Percentiles rank a stretch among this genome's conserved stretches.
Evolutionary conservation across 1,139 yeast genomes (phyloP).

Genomic region (Yamadazyma triangularis): DNA sequence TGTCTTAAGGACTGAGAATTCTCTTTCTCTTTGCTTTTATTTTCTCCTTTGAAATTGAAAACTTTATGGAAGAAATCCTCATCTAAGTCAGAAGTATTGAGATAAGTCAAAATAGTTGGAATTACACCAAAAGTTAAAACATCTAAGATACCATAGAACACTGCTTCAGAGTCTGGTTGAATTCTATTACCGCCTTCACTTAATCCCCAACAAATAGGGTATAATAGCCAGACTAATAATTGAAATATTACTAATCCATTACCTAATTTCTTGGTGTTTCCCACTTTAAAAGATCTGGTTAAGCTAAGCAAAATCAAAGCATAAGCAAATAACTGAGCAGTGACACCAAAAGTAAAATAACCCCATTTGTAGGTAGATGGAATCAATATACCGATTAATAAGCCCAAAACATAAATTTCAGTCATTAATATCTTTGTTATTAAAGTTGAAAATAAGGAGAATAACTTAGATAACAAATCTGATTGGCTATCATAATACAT

Average conservation of each 20-base stretch:
- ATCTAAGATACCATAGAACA: conserved; percentile 61
- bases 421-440: conserved; percentile 36
- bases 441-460: conserved; percentile 21
- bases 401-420: conserved; percentile 48
- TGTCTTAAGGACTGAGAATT: too few relatives aligned
- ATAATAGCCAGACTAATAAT: conserved; percentile 41
- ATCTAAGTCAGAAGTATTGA: conserved; percentile 24
- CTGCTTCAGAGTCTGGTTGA: conserved; percentile 64
- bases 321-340: conserved; percentile 36
- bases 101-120: conserved; percentile 35
- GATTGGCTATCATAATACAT: conserved; percentile 12
- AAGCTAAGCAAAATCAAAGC: conserved; percentile 18
- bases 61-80: conserved; percentile 13
- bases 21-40: conserved; percentile 3
- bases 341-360: conserved; percentile 42
- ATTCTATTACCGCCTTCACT: conserved; percentile 66
- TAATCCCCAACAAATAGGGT: conserved; percentile 59
- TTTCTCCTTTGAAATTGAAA: conserved; percentile 3
- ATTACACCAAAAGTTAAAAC: conserved; percentile 39
- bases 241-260: conserved; percentile 27
- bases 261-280: conserved; percentile 14
- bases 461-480: conserved; percentile 19
- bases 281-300: conserved; percentile 10
- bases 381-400: conserved; percentile 52
- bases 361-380: conserved; percentile 65